Conservation (phyloP, 1,284 basidiomycete species). For the Stygiomarasmius scandens region DNA sequence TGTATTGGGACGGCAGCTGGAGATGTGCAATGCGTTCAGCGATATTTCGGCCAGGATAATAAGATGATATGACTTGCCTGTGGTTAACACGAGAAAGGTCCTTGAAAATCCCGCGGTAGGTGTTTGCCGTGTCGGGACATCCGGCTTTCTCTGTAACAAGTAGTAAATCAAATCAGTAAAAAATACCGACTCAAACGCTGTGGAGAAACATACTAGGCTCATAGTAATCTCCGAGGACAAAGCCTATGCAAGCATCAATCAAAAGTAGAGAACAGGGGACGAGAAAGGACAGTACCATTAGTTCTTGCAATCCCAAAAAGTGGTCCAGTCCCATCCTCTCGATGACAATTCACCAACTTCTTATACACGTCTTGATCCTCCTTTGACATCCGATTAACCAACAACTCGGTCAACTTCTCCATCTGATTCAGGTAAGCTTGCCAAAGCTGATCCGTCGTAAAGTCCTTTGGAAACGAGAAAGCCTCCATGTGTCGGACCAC, state of each 20-base stretch:
- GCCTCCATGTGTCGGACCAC: conserved; percentile 1
- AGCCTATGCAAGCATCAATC: background rate
- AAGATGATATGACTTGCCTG: conserved; percentile 9
- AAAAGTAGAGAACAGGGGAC: background rate
- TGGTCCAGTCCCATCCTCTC: conserved; percentile 29
- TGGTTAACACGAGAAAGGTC: conserved; percentile 17
- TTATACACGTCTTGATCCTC: conserved; percentile 27
- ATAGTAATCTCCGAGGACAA: background rate
- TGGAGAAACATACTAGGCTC: background rate
- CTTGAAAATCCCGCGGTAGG: conserved; percentile 10
- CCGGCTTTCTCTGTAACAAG: background rate
- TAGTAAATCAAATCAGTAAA: background rate
- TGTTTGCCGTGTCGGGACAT: background rate
- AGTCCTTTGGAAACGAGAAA: background rate
- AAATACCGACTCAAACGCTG: background rate
- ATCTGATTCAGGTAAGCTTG: conserved; percentile 3
- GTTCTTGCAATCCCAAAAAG: conserved; percentile 28
- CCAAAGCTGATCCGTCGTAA: background rate
- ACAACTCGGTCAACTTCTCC: background rate
- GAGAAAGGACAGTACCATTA: conserved; percentile 19
- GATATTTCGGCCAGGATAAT: background rate
- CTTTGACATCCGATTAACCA: conserved; percentile 24
- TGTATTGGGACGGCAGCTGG: conserved; percentile 33
- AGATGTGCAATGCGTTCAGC: too few relatives aligned
- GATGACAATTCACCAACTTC: conserved; percentile 29